These are phyloP conservation scores for Trichocomaceae sp. DNA, from an alignment of 2,329 filamentous ascomycete species.

Conservation along the genomic window DNA sequence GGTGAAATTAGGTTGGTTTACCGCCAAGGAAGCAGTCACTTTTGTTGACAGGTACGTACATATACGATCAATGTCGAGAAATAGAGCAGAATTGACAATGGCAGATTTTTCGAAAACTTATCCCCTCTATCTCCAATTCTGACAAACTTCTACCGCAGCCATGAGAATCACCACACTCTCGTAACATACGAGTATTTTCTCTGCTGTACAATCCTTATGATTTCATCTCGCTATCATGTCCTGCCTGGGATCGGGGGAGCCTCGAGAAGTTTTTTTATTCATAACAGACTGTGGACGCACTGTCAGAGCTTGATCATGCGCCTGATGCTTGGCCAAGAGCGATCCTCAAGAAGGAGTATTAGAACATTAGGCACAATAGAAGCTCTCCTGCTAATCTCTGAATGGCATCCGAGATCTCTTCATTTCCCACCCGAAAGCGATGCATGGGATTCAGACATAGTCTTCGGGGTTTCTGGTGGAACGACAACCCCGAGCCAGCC, in stretches of 20 bases:
- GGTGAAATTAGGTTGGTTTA: constrained; percentile 50
- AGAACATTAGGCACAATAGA: constrained; percentile 47
- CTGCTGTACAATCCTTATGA: constrained; percentile 47
- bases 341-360: constrained; percentile 42
- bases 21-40: constrained; percentile 45
- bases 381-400: constrained; percentile 45
- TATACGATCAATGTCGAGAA: neutral
- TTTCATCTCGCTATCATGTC: constrained; percentile 45
- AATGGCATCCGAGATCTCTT: constrained; percentile 49
- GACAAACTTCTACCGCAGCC: constrained; percentile 42
- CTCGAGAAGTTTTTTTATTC: constrained; percentile 45
- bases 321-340: constrained; percentile 48
- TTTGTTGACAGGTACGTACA: constrained; percentile 41
- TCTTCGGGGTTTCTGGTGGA: constrained; percentile 26
- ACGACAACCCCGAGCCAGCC: constrained; percentile 28
- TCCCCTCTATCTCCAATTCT: constrained; percentile 44
- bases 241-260: constrained; percentile 34
- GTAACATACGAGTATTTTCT: constrained; percentile 47
- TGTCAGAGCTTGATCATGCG: constrained; percentile 47
- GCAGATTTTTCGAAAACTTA: constrained; percentile 43
- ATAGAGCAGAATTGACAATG: constrained; percentile 3
- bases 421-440: constrained; percentile 48
- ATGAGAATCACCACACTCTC: constrained; percentile 42
- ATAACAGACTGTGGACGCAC: constrained; percentile 48
- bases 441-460: constrained; percentile 48